phyloP scores from a whole-genome alignment of 1,139 yeast genomes.

The Starmera stellimalicola region DNA sequence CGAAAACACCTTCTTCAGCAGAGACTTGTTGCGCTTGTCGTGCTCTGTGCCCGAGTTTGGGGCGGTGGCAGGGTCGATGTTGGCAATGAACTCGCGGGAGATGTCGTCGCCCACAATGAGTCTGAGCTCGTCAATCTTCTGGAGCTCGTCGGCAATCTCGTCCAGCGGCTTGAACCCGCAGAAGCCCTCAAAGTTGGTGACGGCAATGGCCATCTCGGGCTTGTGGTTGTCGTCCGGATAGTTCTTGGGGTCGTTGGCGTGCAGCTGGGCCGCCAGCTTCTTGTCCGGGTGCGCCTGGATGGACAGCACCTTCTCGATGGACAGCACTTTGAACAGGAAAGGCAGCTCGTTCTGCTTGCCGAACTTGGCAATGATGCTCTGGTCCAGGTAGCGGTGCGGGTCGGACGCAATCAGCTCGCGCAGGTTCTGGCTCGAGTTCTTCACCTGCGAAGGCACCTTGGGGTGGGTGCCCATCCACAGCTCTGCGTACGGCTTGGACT shows the following conservation, averaged over 20 bases:
- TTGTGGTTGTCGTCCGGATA: conserved; percentile 98
- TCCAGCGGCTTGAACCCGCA: conserved; percentile 94
- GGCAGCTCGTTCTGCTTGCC: conserved; percentile 71
- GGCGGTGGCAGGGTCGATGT: conserved; percentile 35
- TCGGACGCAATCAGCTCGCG: conserved; percentile 53
- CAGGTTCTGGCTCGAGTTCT: conserved; percentile 45
- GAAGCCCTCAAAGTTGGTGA: conserved; percentile 92
- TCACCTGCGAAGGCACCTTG: conserved; percentile 65
- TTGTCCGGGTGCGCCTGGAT: conserved; percentile 99
- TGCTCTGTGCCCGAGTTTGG: conserved; percentile 32
- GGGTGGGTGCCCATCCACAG: conserved; percentile 99
- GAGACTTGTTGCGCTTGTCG: conserved; percentile 45
- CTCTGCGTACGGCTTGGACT: conserved; percentile 75
- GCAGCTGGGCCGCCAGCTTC: conserved; percentile 65
- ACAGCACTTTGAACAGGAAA: conserved; percentile 84
- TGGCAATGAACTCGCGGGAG: conserved; percentile 41
- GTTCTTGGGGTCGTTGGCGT: conserved; percentile 76
- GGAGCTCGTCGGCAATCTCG: conserved; percentile 59
- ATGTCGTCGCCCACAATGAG: conserved; percentile 58
- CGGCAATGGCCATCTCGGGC: conserved; percentile 98
- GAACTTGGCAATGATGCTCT: conserved; percentile 51
- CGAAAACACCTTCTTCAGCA: conserved; percentile 68
- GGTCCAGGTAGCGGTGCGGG: conserved; percentile 54
- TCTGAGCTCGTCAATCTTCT: conserved; percentile 65
- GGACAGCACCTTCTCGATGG: conserved; percentile 84